Evolutionary conservation across 768 basidiomycete genomes (phyloP).

Genomic region (Leccinum barrowsii): DNA sequence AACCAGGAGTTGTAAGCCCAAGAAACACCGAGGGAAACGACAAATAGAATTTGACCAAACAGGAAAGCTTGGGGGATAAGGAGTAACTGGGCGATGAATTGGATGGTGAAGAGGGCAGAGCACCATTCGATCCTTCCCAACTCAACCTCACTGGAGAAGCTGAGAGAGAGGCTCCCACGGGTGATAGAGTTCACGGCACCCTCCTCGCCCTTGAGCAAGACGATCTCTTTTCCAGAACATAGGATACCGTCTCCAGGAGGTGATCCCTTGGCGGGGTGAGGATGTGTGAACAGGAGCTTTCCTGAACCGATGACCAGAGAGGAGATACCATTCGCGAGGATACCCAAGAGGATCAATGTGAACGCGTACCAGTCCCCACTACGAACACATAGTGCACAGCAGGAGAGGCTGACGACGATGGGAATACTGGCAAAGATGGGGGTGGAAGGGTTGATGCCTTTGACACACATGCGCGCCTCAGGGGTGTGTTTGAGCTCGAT

Average conservation of each 20-base stretch:
- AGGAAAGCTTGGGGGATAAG: too few species aligned
- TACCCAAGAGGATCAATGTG: conserved; percentile 25
- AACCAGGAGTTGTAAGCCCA: too few species aligned
- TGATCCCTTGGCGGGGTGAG: conserved; percentile 8
- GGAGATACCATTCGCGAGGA: conserved; percentile 24
- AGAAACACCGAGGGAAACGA: too few species aligned
- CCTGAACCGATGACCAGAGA: conserved; percentile 21
- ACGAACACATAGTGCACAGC: too few species aligned
- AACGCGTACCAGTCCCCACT: conserved; percentile 25
- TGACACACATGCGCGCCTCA: background rate
- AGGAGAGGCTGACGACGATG: conserved; percentile 10
- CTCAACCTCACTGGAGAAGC: too few species aligned
- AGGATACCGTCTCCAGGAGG: conserved; percentile 27
- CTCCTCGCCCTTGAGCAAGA: background rate
- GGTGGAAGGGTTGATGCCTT: background rate
- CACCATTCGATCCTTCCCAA: too few species aligned
- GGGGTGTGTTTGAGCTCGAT: too few species aligned
- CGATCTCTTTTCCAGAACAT: conserved; percentile 6
- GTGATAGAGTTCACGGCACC: conserved; percentile 9
- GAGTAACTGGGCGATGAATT: too few species aligned
- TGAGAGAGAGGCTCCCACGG: conserved; percentile 3
- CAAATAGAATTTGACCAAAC: too few species aligned
- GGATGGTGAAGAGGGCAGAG: too few species aligned
- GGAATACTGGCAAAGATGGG: conserved; percentile 12
- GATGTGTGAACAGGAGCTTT: conserved; percentile 12